These are phyloP conservation scores for Agaricus bisporus DNA, from an alignment of 768 basidiomycete genomes.

Conservation along the genomic window DNA sequence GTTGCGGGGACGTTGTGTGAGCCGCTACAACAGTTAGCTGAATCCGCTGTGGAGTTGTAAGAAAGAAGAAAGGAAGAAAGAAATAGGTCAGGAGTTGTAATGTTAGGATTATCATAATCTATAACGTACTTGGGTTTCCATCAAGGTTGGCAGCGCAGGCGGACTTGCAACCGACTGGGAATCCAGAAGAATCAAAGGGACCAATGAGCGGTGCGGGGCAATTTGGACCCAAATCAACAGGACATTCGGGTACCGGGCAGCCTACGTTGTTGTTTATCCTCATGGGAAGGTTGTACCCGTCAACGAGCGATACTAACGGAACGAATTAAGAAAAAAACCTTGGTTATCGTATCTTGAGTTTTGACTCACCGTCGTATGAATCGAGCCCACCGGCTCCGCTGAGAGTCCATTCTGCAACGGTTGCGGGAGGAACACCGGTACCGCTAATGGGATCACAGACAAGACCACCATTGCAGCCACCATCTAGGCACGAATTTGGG, in stretches of 20 bases:
- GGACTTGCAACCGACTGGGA: slow-evolving; percentile 54
- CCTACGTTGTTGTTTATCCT: slow-evolving; percentile 48
- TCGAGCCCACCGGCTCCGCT: slow-evolving; percentile 22
- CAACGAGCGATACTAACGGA: slow-evolving; percentile 32
- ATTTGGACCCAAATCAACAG: slow-evolving; percentile 53
- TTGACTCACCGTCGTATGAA: slow-evolving; percentile 48
- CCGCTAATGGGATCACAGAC: slow-evolving; percentile 41
- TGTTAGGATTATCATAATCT: not conserved
- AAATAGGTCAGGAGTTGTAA: not conserved
- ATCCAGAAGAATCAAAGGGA: slow-evolving; percentile 45
- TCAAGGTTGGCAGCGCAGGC: slow-evolving; percentile 44
- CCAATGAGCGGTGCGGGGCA: slow-evolving; percentile 50
- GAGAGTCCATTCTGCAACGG: slow-evolving; percentile 65
- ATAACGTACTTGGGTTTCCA: slow-evolving; percentile 31
- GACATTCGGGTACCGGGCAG: slow-evolving; percentile 49
- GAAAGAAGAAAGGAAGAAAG: too few species aligned
- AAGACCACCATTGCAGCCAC: slow-evolving; percentile 62
- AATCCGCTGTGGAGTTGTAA: slow-evolving; percentile 34
- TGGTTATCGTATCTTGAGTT: not conserved
- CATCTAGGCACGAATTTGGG: slow-evolving; percentile 48
- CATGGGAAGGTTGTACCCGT: slow-evolving; percentile 61
- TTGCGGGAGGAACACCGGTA: slow-evolving; percentile 60
- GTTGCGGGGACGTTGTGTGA: slow-evolving; percentile 42
- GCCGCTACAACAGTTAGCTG: slow-evolving; percentile 63
- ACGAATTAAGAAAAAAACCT: too few species aligned